These are phyloP conservation scores for Tolypocladium sp. DNA, from an alignment of 2,329 filamentous ascomycete species.

Conservation along the genomic window DNA sequence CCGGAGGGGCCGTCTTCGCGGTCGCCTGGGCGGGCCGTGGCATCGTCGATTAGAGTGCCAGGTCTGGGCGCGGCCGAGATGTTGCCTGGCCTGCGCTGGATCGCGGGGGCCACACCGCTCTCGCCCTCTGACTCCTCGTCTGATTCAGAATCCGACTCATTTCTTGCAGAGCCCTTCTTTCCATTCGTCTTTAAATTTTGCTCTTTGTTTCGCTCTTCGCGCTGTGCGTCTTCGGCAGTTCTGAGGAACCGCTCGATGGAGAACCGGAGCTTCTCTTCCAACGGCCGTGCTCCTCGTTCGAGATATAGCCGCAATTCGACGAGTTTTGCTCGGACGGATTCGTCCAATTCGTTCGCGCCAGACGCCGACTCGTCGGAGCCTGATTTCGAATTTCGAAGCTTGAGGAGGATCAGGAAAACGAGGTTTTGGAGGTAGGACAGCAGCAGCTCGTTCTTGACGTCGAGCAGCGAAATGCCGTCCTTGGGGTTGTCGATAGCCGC, in stretches of 20 bases:
- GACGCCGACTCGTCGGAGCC: constrained; percentile 13
- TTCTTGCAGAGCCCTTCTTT: constrained; percentile 7
- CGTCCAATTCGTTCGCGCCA: constrained; percentile 41
- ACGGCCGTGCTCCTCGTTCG: constrained; percentile 81
- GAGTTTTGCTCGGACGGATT: constrained; percentile 72
- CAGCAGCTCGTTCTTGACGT: constrained; percentile 94
- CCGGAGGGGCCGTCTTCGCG: constrained; percentile 43
- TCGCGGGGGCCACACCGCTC: constrained; percentile 22
- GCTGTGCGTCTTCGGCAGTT: constrained; percentile 67
- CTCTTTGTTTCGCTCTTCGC: constrained; percentile 26
- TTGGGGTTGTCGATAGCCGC: constrained; percentile 60
- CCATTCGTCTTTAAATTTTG: constrained; percentile 15
- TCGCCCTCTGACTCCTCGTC: constrained; percentile 26
- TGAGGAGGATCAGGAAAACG: constrained; percentile 76
- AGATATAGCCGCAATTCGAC: constrained; percentile 85
- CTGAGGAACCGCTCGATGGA: constrained; percentile 93
- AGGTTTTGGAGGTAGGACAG: constrained; percentile 93
- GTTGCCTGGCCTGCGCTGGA: constrained; percentile 4
- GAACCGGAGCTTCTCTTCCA: constrained; percentile 87
- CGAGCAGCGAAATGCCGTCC: constrained; percentile 87
- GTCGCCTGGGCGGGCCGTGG: constrained; percentile 14
- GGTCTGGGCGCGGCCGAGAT: constrained; percentile 22
- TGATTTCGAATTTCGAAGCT: constrained; percentile 52
- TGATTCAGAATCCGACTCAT: constrained; percentile 15
- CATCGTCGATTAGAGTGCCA: constrained; percentile 22